These are phyloP conservation scores for Thalassiosira oceanica DNA, from an alignment of 352 stramenopile species.

Conservation along the genomic window DNA sequence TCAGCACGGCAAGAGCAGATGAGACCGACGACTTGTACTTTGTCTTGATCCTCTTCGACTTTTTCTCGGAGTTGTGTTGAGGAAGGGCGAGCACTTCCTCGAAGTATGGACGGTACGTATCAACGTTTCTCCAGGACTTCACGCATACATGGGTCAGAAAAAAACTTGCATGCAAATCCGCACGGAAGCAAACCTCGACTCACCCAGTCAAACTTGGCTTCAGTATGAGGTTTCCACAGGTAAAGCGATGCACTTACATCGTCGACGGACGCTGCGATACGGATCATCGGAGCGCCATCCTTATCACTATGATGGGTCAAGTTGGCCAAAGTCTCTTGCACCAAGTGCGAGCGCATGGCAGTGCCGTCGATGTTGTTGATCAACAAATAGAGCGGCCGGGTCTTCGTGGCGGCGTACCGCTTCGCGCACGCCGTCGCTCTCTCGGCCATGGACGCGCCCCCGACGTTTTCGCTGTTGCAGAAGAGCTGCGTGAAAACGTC, in stretches of 20 bases:
- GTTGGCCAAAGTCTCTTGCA: conserved; percentile 58
- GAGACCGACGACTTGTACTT: conserved; percentile 1
- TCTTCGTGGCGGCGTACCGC: conserved; percentile 35
- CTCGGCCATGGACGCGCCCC: conserved; percentile 46
- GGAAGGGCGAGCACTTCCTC: conserved; percentile 51
- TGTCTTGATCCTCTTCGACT: conserved; percentile 16
- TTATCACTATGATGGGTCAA: conserved; percentile 54
- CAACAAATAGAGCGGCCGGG: conserved; percentile 61
- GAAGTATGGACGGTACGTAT: conserved; percentile 67
- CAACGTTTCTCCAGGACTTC: conserved; percentile 52
- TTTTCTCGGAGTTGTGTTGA: conserved; percentile 15
- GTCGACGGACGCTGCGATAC: conserved; percentile 70
- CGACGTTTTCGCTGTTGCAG: conserved; percentile 26
- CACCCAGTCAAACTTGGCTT: conserved; percentile 64
- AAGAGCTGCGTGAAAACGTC: conserved; percentile 57
- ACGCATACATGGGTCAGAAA: neutral
- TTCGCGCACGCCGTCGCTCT: conserved; percentile 48
- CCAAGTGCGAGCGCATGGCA: conserved; percentile 41
- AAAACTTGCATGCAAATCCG: too few species aligned
- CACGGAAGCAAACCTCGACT: too few species aligned
- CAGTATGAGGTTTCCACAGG: conserved; percentile 49
- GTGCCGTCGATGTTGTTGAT: conserved; percentile 75
- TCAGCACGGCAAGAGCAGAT: conserved; percentile 51
- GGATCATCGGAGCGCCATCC: conserved; percentile 46
- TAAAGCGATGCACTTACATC: conserved; percentile 62